Conservation (phyloP, 805 yeast species). For the Scheffersomyces stipitis region DNA sequence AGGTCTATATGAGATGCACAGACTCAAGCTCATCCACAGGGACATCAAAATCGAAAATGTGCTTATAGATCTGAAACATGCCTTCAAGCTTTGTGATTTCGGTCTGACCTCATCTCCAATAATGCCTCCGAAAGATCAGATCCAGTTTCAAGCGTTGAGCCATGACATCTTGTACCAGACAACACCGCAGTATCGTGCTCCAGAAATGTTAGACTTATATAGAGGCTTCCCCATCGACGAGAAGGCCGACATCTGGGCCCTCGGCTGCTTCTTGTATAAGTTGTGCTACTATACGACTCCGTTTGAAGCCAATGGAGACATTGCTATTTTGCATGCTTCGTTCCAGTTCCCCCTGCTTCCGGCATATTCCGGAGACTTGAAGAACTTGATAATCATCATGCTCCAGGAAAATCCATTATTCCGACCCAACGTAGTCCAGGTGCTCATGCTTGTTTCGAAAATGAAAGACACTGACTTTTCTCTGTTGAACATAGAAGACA, state of each 20-base stretch:
- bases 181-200: slow-evolving; percentile 82
- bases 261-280: slow-evolving; percentile 76
- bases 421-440: slow-evolving; percentile 88
- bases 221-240: slow-evolving; percentile 73
- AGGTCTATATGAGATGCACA: slow-evolving; percentile 87
- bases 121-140: slow-evolving; percentile 60
- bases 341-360: slow-evolving; percentile 76
- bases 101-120: slow-evolving; percentile 73
- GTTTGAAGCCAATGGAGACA: slow-evolving; percentile 80
- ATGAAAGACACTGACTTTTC: slow-evolving; percentile 39
- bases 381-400: slow-evolving; percentile 73
- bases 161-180: slow-evolving; percentile 76
- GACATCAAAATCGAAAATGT: slow-evolving; percentile 86
- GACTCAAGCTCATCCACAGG: slow-evolving; percentile 75
- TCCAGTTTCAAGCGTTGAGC: slow-evolving; percentile 58
- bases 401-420: slow-evolving; percentile 77
- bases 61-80: slow-evolving; percentile 55
- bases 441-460: slow-evolving; percentile 62
- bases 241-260: slow-evolving; percentile 83
- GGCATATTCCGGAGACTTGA: slow-evolving; percentile 65
- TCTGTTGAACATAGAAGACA: slow-evolving; percentile 36
- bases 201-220: slow-evolving; percentile 78
- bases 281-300: slow-evolving; percentile 83
- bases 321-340: slow-evolving; percentile 82
- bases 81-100: slow-evolving; percentile 75